phyloP scores from a whole-genome alignment of 129 eudicot genomes.

The Escallonia rubra region DNA sequence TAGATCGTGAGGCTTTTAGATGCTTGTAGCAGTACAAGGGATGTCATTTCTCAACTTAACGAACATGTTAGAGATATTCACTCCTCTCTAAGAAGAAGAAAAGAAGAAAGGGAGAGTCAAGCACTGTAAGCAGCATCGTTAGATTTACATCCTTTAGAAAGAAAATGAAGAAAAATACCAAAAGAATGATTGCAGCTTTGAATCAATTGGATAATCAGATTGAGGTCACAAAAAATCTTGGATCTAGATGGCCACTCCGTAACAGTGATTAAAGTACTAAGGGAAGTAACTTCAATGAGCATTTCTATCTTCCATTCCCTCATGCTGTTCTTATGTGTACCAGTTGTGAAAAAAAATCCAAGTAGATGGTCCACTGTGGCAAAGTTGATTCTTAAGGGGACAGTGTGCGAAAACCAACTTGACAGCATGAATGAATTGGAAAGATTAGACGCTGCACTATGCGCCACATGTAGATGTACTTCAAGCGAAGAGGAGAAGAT shows the following conservation, averaged over 20 bases:
- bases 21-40: neutral
- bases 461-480: neutral
- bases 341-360: slow-evolving; percentile 24
- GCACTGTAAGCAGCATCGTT: neutral
- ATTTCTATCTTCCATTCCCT: slow-evolving; percentile 28
- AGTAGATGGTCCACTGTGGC: slow-evolving; percentile 35
- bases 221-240: neutral
- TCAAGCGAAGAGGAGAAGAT: neutral
- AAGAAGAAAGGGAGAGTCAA: slow-evolving; percentile 1
- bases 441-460: slow-evolving; percentile 14
- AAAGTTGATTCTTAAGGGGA: slow-evolving; percentile 22
- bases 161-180: neutral
- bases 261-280: neutral
- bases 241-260: neutral
- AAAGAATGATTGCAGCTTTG: neutral
- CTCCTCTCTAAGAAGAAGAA: neutral
- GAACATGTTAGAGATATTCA: neutral
- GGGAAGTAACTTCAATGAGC: slow-evolving; percentile 22
- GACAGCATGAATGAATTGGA: slow-evolving; percentile 19
- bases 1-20: neutral
- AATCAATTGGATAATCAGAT: neutral
- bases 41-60: neutral
- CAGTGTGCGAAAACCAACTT: slow-evolving; percentile 9
- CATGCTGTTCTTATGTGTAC: slow-evolving; percentile 10
- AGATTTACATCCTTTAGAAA: neutral